Base-by-base conservation (phyloP, 768 basidiomycete genomes). In the Mycena venus region DNA sequence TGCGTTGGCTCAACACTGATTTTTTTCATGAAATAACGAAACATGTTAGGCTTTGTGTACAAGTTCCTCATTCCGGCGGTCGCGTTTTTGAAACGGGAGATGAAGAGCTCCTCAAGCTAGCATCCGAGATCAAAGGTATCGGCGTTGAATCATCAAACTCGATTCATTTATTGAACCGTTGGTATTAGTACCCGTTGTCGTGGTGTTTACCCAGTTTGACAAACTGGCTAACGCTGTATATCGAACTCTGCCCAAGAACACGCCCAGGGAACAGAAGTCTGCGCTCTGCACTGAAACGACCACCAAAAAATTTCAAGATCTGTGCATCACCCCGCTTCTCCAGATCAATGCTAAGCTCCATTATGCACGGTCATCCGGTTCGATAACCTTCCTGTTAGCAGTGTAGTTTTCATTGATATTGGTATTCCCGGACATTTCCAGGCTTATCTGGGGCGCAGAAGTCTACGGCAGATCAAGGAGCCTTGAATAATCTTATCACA, bases 181-280 rank as follows among this genome's bases (percentile, higher is more conserved):
- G 7, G 11, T 34, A n/a, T n/a, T n/a, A 70, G 69, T 70, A 4
- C 69, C 69, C 12, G 15, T 63, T 3, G 25, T 70, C 19, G 60
- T 63, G 12, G 69, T 63, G 21, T 70, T 70, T 19, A 70, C 69
- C 21, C 60, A 70, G 21, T 70, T 70, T 11, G 69, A 70, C 36
- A 53, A 25, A 23, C 51, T 70, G 49, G 25, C 55, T 11, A 56
- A 29, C 14, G 4, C 36, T 4, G 63, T 62, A 40, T 21, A 49
- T 19, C 31, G 25, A 12, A 12, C 21, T 32, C 23, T 69, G 29
- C 34, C 44, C n/a, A 59, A 25, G 67, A 59, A 36, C 27, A 25
- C 12, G 42, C 44, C 58, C 6, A 17, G 7, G 9, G 31, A 32
- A 9, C 40, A 69, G 29, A 34, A 38, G 0, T 3, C 49, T 14